Evolutionary conservation across 176 grass and related monocot species (phyloP).

Genomic region (Aegilops bicornis): DNA sequence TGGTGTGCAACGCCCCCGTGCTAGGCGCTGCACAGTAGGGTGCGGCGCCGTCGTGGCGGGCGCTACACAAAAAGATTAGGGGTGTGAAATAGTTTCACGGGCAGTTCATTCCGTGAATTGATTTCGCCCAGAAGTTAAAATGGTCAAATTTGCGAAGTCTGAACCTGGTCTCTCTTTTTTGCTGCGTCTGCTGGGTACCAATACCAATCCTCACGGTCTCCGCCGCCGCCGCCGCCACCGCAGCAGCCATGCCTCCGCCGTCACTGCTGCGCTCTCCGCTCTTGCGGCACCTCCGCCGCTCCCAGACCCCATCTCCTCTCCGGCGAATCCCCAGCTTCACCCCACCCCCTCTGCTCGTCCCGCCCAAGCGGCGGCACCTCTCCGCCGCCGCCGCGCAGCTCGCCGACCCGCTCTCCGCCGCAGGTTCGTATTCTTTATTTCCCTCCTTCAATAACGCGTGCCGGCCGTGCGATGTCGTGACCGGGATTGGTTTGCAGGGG

Average conservation of each 20-base stretch:
- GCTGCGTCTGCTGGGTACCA: not conserved
- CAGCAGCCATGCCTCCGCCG: slow-evolving; percentile 5
- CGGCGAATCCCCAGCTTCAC: not conserved
- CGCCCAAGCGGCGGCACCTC: slow-evolving; percentile 30
- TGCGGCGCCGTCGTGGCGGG: too few relatives aligned
- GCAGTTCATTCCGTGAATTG: too few relatives aligned
- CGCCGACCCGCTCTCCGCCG: not conserved
- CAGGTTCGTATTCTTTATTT: not conserved
- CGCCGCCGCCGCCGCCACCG: not conserved
- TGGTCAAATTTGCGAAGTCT: too few relatives aligned
- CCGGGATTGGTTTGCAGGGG: slow-evolving; percentile 30
- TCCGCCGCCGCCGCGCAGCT: slow-evolving; percentile 23
- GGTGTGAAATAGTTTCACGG: too few relatives aligned
- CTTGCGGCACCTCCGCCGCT: not conserved
- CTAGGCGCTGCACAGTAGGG: too few relatives aligned
- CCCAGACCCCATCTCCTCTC: not conserved
- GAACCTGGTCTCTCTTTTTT: not conserved
- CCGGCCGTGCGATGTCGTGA: not conserved
- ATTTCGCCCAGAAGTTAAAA: too few relatives aligned
- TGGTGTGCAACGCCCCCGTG: too few relatives aligned
- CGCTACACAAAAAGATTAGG: too few relatives aligned
- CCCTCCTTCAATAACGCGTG: not conserved
- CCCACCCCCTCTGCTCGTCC: not conserved
- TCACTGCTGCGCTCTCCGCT: not conserved
- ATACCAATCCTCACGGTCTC: not conserved